Evolutionary conservation across 192 early-diverging fungal species (phyloP).

Genomic region (Phycomyces nitens): DNA sequence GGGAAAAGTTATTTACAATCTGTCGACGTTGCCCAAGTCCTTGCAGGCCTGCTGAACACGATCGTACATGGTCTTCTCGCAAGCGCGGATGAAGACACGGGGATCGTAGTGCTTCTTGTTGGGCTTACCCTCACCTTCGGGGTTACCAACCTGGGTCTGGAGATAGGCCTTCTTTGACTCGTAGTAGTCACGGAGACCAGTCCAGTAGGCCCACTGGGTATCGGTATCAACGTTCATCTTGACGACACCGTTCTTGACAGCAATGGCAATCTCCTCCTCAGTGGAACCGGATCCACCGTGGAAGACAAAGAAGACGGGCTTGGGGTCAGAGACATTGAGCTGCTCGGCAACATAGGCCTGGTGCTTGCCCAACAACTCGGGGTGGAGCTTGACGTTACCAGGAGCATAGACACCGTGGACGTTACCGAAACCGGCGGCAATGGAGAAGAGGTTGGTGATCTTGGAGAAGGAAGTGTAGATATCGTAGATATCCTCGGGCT

Average conservation of each 20-base stretch:
- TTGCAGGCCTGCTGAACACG: conserved; percentile 75
- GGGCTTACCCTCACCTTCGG: conserved; percentile 92
- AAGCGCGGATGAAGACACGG: conserved; percentile 86
- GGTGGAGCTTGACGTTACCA: conserved; percentile 93
- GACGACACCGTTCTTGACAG: conserved; percentile 64
- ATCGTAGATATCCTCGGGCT: conserved; percentile 94
- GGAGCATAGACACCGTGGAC: conserved; percentile 84
- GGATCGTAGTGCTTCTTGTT: conserved; percentile 99
- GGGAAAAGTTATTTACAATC: conserved; percentile 45
- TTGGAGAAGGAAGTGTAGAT: conserved; percentile 86
- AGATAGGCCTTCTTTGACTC: conserved; percentile 86
- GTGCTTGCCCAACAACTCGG: conserved; percentile 89
- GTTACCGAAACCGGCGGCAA: conserved; percentile 66
- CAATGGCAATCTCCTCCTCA: conserved; percentile 28
- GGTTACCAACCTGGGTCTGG: conserved; percentile 92
- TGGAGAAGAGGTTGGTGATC: conserved; percentile 88
- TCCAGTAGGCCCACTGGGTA: conserved; percentile 96
- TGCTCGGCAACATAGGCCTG: conserved; percentile 79
- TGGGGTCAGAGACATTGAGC: conserved; percentile 50
- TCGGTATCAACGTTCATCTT: conserved; percentile 99
- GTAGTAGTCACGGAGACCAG: conserved; percentile 83
- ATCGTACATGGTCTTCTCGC: conserved; percentile 80
- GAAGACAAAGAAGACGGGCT: conserved; percentile 96
- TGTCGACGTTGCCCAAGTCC: conserved; percentile 70
- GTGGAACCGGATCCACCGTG: conserved; percentile 89